These are phyloP conservation scores for Sporothrix pseudoabietina DNA, from an alignment of 2,329 filamentous ascomycete genomes.

Conservation along the genomic window DNA sequence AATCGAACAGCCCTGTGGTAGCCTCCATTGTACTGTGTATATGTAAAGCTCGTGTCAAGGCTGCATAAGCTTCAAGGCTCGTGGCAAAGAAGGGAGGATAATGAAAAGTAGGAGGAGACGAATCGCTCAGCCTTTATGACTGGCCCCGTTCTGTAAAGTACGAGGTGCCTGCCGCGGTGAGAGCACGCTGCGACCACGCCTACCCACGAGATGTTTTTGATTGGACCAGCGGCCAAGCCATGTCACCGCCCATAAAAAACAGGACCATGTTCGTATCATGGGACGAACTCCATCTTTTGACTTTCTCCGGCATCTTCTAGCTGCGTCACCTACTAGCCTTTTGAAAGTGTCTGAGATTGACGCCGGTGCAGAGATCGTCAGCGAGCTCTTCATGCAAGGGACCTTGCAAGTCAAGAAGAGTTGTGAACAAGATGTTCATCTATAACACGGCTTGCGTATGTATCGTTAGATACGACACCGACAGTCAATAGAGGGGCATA, in stretches of 20 bases:
- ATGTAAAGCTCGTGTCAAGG: background rate
- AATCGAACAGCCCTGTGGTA: background rate
- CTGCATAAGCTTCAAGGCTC: background rate
- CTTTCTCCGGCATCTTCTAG: background rate
- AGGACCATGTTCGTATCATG: background rate
- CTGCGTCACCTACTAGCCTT: background rate
- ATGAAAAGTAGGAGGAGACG: background rate
- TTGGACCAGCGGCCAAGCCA: slow-evolving; percentile 8
- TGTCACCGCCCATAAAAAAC: background rate
- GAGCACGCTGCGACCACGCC: background rate
- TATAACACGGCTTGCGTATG: background rate
- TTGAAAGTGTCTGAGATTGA: background rate
- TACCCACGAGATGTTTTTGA: slow-evolving; percentile 5
- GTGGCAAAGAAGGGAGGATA: background rate
- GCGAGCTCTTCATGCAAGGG: background rate
- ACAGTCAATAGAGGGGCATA: background rate
- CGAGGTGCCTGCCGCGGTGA: background rate
- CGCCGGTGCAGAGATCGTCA: background rate
- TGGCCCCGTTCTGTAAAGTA: background rate
- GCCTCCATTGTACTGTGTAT: background rate
- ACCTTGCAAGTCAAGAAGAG: background rate
- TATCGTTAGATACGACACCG: background rate
- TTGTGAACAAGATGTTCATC: background rate
- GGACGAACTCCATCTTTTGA: slow-evolving; percentile 7
- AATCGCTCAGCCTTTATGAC: background rate